Evolutionary conservation across 176 grass and related monocot species (phyloP).

Genomic region (Aegilops sharonensis): DNA sequence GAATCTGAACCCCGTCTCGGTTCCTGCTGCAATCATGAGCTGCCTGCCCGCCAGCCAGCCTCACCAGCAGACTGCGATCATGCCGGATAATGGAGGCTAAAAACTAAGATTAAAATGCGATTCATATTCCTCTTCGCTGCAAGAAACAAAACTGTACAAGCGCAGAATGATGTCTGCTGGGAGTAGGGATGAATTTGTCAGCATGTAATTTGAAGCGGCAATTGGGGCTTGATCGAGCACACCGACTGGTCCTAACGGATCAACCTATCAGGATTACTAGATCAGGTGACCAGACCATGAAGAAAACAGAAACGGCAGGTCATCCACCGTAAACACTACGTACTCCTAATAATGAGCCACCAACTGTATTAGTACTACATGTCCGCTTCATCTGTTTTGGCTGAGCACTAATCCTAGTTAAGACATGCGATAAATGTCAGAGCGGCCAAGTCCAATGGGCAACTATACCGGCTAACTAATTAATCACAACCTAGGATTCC

Average conservation of each 20-base stretch:
- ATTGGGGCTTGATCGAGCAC: neutral
- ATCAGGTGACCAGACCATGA: slow-evolving; percentile 23
- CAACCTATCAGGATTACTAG: neutral
- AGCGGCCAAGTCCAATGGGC: slow-evolving; percentile 1
- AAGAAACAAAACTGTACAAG: neutral
- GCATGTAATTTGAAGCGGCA: neutral
- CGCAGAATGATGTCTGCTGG: neutral
- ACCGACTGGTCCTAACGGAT: neutral
- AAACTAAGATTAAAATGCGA: neutral
- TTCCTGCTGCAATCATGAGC: neutral
- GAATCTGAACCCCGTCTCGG: neutral
- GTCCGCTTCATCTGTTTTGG: neutral
- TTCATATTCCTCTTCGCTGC: no score
- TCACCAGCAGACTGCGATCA: neutral
- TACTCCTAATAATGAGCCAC: neutral
- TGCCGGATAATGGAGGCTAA: neutral
- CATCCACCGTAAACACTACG: neutral
- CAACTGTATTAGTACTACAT: neutral
- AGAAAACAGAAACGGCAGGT: neutral
- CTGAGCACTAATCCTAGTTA: neutral
- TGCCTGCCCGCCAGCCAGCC: neutral
- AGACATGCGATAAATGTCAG: neutral
- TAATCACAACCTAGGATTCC: slow-evolving; percentile 25
- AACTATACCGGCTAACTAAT: neutral
- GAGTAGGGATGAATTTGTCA: neutral